Percentiles rank a stretch among this genome's conserved stretches.
Evolutionary conservation across 768 basidiomycete genomes (phyloP).

Genomic region (Boletus rubroflammeus): DNA sequence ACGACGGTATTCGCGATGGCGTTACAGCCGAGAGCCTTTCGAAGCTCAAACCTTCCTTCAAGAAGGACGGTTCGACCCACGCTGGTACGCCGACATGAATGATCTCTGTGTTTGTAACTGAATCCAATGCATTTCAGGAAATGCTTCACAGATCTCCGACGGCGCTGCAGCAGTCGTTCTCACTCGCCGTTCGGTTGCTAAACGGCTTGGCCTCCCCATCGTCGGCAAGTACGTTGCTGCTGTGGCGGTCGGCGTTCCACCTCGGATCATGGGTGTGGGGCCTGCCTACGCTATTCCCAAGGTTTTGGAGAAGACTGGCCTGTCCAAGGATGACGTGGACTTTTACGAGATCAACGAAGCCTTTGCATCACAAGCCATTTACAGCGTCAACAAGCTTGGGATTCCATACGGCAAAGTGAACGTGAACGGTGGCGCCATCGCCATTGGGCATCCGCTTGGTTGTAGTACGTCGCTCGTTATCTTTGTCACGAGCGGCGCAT

Average conservation of each 20-base stretch:
- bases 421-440: conserved; percentile 84
- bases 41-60: conserved; percentile 87
- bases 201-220: conserved; percentile 80
- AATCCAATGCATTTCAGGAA: conserved; percentile 40
- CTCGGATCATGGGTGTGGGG: conserved; percentile 88
- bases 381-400: conserved; percentile 62
- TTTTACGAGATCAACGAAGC: conserved; percentile 94
- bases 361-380: conserved; percentile 81
- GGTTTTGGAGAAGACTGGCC: conserved; percentile 61
- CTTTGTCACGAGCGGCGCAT: not conserved
- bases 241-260: conserved; percentile 73
- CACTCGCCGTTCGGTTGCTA: conserved; percentile 73
- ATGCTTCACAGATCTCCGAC: conserved; percentile 88
- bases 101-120: not conserved
- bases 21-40: conserved; percentile 73
- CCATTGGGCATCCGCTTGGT: conserved; percentile 85
- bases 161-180: conserved; percentile 90
- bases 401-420: conserved; percentile 81
- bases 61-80: conserved; percentile 70
- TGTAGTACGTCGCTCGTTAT: conserved; percentile 54
- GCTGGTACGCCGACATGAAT: conserved; percentile 43
- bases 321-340: conserved; percentile 71
- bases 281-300: conserved; percentile 86
- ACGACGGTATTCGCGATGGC: conserved; percentile 85
- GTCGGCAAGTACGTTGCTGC: conserved; percentile 80